Evolutionary conservation across 2,329 filamentous ascomycete genomes (phyloP), one percentile per base, ranked within the genome.

Genomic region (Microdochium nivale): DNA sequence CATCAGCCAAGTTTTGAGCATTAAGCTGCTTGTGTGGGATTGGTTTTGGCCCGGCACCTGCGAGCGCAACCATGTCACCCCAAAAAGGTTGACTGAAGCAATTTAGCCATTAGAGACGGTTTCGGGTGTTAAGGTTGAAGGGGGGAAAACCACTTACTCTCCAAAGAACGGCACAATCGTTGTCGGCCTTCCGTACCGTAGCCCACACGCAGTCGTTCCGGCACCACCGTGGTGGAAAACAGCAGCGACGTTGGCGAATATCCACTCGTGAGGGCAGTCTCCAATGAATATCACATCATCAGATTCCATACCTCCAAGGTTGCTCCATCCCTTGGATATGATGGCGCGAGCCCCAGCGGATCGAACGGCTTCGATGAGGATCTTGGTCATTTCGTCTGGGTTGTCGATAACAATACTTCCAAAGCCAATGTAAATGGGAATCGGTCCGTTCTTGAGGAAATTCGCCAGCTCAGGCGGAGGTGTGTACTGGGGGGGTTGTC

Each of bases 211-310:
- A 2, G 79, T 81, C 0, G 78, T 82, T 3, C 80, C 79, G 14
- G 79, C 79, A 9, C 79, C 80, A 21, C 79, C 79, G 50, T 83
- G 79, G 53, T 83, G 79, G 0, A 83, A 70, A 0, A 83, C 79
- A 14, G 70, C 72, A 0, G 74, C 69, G 1, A 82, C 78, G 16
- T 72, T 68, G 53, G 77, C 70, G 55, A 83, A 83, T 0, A 82
- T 66, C 79, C 79, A 82, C 52, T 81, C 61, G 50, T 81, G 78
- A 1, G 78, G 79, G 50, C 72, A 76, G 54, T 82, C 77, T 3
- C 71, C 78, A 3, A 83, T 62, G 56, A 75, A 76, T 52, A 75
- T 75, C 8, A 80, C 65, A 10, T 55, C 54, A 16, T 47, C 49
- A 0, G 50, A 37, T 2, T 52, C 43, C 2, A 50, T 33, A 11